A percentile compares a stretch with the other conserved stretches of the same genome.
Conservation (phyloP, 2,329 filamentous ascomycete species). For the Fusarium verrucosum region DNA sequence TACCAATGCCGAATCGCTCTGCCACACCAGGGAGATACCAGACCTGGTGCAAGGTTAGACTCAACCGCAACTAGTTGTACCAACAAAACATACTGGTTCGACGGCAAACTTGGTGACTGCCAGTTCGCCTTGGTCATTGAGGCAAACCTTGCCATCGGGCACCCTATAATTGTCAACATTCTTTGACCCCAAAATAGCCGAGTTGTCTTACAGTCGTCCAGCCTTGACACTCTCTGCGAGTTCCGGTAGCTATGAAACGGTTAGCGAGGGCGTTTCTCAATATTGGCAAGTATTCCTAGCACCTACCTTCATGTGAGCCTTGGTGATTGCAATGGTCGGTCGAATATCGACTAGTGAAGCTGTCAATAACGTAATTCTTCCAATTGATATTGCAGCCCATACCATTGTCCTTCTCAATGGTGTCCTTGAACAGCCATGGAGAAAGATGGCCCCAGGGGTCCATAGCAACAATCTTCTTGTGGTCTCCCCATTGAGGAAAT, state of each 20-base stretch:
- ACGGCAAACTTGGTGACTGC: constrained; percentile 97
- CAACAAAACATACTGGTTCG: constrained; percentile 75
- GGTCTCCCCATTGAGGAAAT: constrained; percentile 88
- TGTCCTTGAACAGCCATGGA: constrained; percentile 83
- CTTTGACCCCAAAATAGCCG: neutral
- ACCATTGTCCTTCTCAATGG: constrained; percentile 78
- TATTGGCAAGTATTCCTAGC: neutral
- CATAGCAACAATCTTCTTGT: constrained; percentile 97
- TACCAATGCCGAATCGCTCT: constrained; percentile 89
- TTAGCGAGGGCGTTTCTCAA: constrained; percentile 3
- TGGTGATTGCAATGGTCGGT: constrained; percentile 90
- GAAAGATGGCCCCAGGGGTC: constrained; percentile 91
- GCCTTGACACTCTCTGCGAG: constrained; percentile 85
- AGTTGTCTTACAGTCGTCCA: constrained; percentile 69
- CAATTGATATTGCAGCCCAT: constrained; percentile 16
- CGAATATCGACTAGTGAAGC: constrained; percentile 74
- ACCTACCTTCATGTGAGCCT: constrained; percentile 84
- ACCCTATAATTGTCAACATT: constrained; percentile 51
- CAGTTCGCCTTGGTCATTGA: constrained; percentile 86
- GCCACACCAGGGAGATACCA: constrained; percentile 91
- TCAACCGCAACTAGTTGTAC: neutral
- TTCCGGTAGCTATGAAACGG: constrained; percentile 73
- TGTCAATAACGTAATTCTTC: constrained; percentile 8
- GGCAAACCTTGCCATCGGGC: constrained; percentile 86
- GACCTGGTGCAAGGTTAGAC: constrained; percentile 52